Evolutionary conservation across 192 early-diverging fungal genomes (phyloP).

Genomic region (Allomyces macrogynus): DNA sequence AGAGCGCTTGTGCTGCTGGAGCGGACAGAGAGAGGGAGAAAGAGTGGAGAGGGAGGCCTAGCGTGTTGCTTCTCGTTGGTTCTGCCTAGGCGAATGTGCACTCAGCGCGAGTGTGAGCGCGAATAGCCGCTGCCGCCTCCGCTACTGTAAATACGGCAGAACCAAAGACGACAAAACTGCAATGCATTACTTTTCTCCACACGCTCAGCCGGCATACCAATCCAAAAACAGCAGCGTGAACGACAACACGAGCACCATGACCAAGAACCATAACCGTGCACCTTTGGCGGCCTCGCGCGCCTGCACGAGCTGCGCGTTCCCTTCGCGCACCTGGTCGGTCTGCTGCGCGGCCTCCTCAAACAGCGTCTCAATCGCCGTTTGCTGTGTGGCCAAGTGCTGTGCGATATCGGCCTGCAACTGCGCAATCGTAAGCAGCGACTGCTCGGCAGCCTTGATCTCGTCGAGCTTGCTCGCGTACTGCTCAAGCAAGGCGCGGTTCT

Average conservation of each 20-base stretch:
- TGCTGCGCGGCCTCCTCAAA: background rate
- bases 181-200: no score
- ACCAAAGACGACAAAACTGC: no score
- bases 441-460: background rate
- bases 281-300: background rate
- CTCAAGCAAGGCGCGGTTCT: background rate
- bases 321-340: background rate
- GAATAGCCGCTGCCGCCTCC: no score
- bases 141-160: no score
- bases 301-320: background rate
- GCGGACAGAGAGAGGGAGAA: no score
- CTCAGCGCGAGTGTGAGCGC: no score
- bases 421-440: background rate
- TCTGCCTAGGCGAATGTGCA: no score
- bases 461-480: background rate
- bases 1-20: no score
- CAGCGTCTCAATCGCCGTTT: background rate
- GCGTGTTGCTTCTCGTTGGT: no score
- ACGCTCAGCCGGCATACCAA: background rate
- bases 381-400: background rate
- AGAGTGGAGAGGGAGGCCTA: no score
- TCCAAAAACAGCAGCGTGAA: background rate
- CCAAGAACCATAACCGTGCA: background rate
- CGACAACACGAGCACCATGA: background rate
- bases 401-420: background rate